Conservation (phyloP, 306 rosid genomes). For the Sophora flavescens region DNA sequence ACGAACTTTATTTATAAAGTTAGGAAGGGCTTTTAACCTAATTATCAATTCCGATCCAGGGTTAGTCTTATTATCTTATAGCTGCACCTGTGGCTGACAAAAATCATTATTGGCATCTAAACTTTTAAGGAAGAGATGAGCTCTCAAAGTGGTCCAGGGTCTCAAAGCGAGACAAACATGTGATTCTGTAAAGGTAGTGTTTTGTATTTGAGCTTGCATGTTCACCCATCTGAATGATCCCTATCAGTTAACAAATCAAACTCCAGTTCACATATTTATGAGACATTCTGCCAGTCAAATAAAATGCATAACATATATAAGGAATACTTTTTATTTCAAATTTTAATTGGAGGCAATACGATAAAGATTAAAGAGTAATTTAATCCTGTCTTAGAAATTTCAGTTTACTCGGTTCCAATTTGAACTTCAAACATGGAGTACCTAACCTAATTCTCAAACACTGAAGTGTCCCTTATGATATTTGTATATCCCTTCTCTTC, state of each 20-base stretch:
- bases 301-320: background rate
- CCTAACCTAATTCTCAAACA: background rate
- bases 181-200: slow-evolving; percentile 24
- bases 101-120: background rate
- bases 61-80: no score
- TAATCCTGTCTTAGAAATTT: no score
- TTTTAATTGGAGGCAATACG: background rate
- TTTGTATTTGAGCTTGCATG: background rate
- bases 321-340: background rate
- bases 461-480: background rate
- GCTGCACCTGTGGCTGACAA: no score
- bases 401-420: background rate
- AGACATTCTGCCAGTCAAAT: background rate
- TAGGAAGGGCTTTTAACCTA: no score
- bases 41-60: no score
- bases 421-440: no score
- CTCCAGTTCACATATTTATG: background rate
- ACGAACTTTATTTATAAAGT: no score
- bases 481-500: background rate
- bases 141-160: slow-evolving; percentile 1
- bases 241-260: no score
- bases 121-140: background rate
- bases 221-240: background rate
- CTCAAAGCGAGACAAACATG: slow-evolving; percentile 13
- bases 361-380: no score